These are phyloP conservation scores for Colletotrichum neosansevieriae DNA, from an alignment of 2,329 filamentous ascomycete species.

Conservation along the genomic window DNA sequence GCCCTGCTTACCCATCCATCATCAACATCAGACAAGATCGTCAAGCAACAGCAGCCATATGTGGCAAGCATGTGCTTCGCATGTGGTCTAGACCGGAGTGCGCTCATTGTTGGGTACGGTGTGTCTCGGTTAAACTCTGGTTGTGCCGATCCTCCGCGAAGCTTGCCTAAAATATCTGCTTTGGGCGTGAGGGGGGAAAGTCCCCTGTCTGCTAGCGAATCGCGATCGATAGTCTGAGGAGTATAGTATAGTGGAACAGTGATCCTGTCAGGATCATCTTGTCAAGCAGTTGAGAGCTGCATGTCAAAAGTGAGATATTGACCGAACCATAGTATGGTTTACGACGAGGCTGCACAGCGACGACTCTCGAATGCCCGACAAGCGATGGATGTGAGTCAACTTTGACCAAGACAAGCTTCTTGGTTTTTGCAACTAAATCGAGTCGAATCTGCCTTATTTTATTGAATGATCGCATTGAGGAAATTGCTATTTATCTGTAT, in stretches of 20 bases:
- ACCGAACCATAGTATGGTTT: slow-evolving; percentile 6
- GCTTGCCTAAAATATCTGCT: slow-evolving; percentile 27
- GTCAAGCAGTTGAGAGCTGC: too few relatives aligned
- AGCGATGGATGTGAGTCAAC: too few relatives aligned
- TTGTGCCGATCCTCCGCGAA: slow-evolving; percentile 30
- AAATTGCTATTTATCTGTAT: too few relatives aligned
- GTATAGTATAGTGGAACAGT: too few relatives aligned
- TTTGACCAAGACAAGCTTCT: background rate
- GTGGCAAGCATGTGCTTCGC: slow-evolving; percentile 30
- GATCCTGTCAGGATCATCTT: too few relatives aligned
- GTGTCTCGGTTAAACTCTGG: slow-evolving; percentile 13
- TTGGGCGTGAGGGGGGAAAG: background rate
- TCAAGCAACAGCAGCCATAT: background rate
- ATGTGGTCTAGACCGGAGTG: slow-evolving; percentile 26
- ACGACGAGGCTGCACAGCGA: slow-evolving; percentile 8
- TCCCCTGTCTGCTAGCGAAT: slow-evolving; percentile 13
- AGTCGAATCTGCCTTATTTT: too few relatives aligned
- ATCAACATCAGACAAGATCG: slow-evolving; percentile 11
- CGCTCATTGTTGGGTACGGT: background rate
- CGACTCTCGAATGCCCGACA: background rate
- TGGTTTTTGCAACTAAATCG: too few relatives aligned
- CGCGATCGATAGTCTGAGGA: slow-evolving; percentile 6
- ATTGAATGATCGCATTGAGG: too few relatives aligned
- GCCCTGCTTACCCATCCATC: background rate
- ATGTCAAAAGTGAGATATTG: background rate